A percentile compares a stretch with the other conserved stretches of the same genome.
Conservation (phyloP, 169 alveolate genomes). For the Cryptosporidium bovis region DNA sequence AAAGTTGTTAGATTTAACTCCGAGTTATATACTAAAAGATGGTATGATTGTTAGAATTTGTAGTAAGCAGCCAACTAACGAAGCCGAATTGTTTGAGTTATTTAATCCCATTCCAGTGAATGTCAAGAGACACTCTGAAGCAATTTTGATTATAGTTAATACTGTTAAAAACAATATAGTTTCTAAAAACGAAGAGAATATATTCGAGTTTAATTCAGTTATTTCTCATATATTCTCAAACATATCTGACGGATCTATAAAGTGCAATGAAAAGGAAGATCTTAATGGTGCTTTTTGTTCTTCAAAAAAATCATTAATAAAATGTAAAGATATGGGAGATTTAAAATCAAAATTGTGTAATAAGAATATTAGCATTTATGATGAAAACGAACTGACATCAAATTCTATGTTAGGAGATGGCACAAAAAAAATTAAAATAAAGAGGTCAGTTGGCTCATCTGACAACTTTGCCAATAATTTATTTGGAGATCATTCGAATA, state of each 20-base stretch:
- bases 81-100: not conserved
- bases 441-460: too few relatives aligned
- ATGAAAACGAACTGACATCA: too few relatives aligned
- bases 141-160: constrained; percentile 10
- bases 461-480: not conserved
- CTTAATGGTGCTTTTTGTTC: too few relatives aligned
- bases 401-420: too few relatives aligned
- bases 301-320: too few relatives aligned
- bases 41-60: constrained; percentile 2
- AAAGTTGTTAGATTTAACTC: constrained; percentile 37
- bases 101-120: constrained; percentile 29
- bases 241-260: not conserved
- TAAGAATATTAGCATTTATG: too few relatives aligned
- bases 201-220: constrained; percentile 33
- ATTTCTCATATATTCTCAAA: constrained; percentile 62
- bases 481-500: not conserved
- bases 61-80: constrained; percentile 48
- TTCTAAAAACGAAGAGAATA: constrained; percentile 36
- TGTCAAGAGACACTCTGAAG: constrained; percentile 38
- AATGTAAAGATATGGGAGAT: too few relatives aligned
- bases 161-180: constrained; percentile 5
- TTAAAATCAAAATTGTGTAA: too few relatives aligned
- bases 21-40: constrained; percentile 54
- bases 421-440: too few relatives aligned
- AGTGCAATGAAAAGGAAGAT: too few relatives aligned